Percentiles rank a stretch among this genome's conserved stretches.
These are phyloP conservation scores for Vicia villosa DNA, from an alignment of 306 rosid genomes.

Conservation along the genomic window DNA sequence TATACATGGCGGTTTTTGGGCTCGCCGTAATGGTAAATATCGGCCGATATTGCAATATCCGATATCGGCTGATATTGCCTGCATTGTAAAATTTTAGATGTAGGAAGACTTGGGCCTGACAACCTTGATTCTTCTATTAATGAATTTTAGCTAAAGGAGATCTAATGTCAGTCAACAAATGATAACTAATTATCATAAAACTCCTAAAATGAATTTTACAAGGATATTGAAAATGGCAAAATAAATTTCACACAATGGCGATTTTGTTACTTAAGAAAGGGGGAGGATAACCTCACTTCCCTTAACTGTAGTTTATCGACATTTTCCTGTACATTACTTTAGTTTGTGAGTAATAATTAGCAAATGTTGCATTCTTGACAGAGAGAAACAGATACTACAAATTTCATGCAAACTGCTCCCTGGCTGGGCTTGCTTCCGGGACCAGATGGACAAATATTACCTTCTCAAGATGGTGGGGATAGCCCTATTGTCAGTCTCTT, in stretches of 20 bases:
- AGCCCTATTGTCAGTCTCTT: conserved; percentile 93
- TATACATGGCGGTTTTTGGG: too few species aligned
- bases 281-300: conserved; percentile 7
- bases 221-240: neutral
- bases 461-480: conserved; percentile 83
- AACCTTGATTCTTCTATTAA: neutral
- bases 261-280: neutral
- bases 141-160: neutral
- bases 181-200: neutral
- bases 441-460: conserved; percentile 82
- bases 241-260: neutral
- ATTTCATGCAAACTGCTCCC: conserved; percentile 97
- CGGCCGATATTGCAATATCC: too few species aligned
- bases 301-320: conserved; percentile 27
- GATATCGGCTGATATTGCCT: too few species aligned
- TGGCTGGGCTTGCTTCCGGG: conserved; percentile 98
- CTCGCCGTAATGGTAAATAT: too few species aligned
- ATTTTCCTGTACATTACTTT: conserved; percentile 24
- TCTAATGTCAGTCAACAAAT: neutral
- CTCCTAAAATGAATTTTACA: neutral
- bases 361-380: conserved; percentile 43
- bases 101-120: too few species aligned
- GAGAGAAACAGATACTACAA: conserved; percentile 83
- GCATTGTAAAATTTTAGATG: too few species aligned
- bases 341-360: conserved; percentile 15